Base-by-base conservation (phyloP, 2,329 filamentous ascomycete genomes). In the Cercospora brassicicola region DNA sequence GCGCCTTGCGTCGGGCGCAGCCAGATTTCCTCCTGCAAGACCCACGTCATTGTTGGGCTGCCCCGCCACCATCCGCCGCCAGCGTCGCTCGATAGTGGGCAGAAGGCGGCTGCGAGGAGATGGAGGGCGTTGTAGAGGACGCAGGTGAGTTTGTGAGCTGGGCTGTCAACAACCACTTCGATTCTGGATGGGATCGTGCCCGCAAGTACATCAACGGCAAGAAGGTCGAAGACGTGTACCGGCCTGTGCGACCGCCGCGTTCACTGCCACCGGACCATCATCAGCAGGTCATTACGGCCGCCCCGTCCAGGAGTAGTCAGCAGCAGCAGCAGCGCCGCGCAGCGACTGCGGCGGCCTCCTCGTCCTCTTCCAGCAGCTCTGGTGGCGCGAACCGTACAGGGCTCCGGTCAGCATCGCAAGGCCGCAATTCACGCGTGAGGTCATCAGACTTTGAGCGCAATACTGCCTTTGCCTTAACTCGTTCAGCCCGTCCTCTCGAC, bases 51-150 rank as follows among this genome's bases (percentile, higher is more conserved):
- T 65, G 9, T n/a, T 28, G 36, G 18, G 53, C 62, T 23, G 45
- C 61, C 59, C 66, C 66, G 66, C 66, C 66, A 68, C 66, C 62
- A 57, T 13, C 33, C 53, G 26, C 42, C 23, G 33, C 45, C 26
- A 42, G 36, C 42, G 55, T 36, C 26, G 57, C 48, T 36, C 18
- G 48, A 20, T 13, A 23, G 39, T 28, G 36, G 48, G 53, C 39
- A 42, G 36, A 7, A 42, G 36, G 36, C 36, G 15, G 36, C 36
- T 42, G 15, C 18, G 18, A 20, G 26, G 33, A 55, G 42, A 68
- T 65, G 70, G 74, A 74, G 63, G 68, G 51, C 33, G 68, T 75
- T 42, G 73, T 75, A 7, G 76, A 77, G 60, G 69, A 74, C 30
- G 71, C 70, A 8, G 71, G 73, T 28, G 73, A 74, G 59, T 68